These are phyloP conservation scores for Pilaira anomala DNA, from an alignment of 192 early-diverging fungal species.

Conservation along the genomic window DNA sequence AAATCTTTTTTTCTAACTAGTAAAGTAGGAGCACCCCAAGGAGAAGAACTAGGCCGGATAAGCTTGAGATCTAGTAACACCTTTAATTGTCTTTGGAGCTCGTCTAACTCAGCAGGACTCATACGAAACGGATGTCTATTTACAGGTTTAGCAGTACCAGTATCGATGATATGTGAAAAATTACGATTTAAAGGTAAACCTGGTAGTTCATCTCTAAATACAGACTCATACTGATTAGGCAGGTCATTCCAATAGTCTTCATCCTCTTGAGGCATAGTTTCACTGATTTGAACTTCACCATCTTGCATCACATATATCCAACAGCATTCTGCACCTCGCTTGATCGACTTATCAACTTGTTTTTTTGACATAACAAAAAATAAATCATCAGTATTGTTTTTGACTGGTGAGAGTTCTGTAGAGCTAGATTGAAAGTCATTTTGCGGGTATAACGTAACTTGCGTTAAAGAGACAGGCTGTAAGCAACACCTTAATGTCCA, in stretches of 20 bases:
- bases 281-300: background rate
- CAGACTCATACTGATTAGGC: constrained; percentile 11
- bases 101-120: constrained; percentile 14
- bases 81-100: constrained; percentile 12
- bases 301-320: background rate
- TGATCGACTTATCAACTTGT: background rate
- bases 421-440: too few species aligned
- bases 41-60: constrained; percentile 14
- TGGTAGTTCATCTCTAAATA: constrained; percentile 23
- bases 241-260: background rate
- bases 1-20: constrained; percentile 47
- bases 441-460: too few species aligned
- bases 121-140: constrained; percentile 22
- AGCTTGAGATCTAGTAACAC: background rate
- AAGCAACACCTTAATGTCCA: background rate
- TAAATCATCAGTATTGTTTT: background rate
- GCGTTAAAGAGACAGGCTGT: background rate
- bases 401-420: too few species aligned
- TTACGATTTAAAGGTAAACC: constrained; percentile 26
- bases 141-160: constrained; percentile 17
- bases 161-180: constrained; percentile 19
- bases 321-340: background rate
- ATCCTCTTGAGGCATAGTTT: background rate
- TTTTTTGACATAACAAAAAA: background rate
- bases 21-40: constrained; percentile 21